A percentile compares a stretch with the other conserved stretches of the same genome.
These are phyloP conservation scores for Termitomyces eurrhizus DNA, from an alignment of 768 basidiomycete genomes.

Conservation along the genomic window DNA sequence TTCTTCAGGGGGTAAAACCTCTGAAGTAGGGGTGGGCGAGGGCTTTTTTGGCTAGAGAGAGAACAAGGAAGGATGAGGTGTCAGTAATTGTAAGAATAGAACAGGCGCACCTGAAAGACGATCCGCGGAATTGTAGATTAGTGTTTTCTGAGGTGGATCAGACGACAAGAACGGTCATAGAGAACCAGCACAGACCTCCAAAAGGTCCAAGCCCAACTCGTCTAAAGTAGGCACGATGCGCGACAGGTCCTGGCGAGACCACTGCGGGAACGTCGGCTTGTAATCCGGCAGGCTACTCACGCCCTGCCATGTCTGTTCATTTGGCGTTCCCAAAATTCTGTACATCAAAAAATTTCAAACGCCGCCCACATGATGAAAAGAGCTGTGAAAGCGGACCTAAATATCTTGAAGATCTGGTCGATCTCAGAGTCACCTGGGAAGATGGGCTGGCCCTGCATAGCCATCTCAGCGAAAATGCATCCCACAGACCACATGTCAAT, in stretches of 20 bases:
- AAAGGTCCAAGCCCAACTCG: conserved; percentile 72
- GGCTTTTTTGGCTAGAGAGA: conserved; percentile 51
- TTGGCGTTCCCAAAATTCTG: conserved; percentile 93
- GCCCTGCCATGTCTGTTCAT: conserved; percentile 89
- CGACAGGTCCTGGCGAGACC: conserved; percentile 74
- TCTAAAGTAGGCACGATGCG: conserved; percentile 69
- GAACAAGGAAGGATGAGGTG: conserved; percentile 38
- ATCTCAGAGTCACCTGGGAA: conserved; percentile 99
- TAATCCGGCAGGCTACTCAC: conserved; percentile 88
- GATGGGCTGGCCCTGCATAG: conserved; percentile 81
- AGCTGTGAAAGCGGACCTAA: conserved; percentile 53
- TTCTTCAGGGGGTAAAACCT: conserved; percentile 30
- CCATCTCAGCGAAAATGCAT: conserved; percentile 99
- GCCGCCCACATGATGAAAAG: neutral
- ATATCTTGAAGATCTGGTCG: conserved; percentile 99
- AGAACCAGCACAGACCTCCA: conserved; percentile 47
- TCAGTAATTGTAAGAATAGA: neutral
- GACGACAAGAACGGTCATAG: neutral
- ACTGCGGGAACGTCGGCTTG: conserved; percentile 95
- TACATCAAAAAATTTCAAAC: neutral
- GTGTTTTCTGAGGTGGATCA: conserved; percentile 40
- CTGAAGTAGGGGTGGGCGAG: conserved; percentile 48
- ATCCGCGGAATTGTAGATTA: conserved; percentile 87
- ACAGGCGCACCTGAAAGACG: conserved; percentile 78
- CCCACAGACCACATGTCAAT: conserved; percentile 99